Base-by-base conservation (phyloP, 2,329 filamentous ascomycete species). In the Stagonosporopsis chrysanthemi region DNA sequence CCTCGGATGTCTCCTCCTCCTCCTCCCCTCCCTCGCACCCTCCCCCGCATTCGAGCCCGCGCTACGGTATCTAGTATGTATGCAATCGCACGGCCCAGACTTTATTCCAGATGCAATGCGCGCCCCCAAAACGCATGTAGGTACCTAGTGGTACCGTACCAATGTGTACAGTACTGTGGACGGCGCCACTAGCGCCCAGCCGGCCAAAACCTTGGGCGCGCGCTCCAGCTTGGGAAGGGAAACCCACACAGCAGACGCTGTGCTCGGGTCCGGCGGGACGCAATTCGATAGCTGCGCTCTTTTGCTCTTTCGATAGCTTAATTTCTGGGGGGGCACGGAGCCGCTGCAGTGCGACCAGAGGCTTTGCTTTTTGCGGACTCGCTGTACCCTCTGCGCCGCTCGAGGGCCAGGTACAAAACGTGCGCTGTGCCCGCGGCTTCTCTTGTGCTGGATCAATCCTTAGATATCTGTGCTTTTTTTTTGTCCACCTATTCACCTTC, bases 321-420 rank as follows among this genome's bases (percentile, higher is more conserved):
- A 33, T 33, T 43, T 11, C 7, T 12, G 6, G 38, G 23, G n/a
- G n/a, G n/a, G 22, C 31, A 44, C 38, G 22, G 38, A 51, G 47
- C 42, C 36, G 48, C 48, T 49, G 43, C 33, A 26, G 49, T 57
- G 54, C 38, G 44, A 57, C 54, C 43, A 43, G n/a, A n/a, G n/a
- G n/a, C n/a, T 26, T 45, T 57, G 49, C 29, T 43, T 44, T 35
- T 44, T n/a, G 49, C 43, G 48, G 54, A 49, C 29, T 19, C 19
- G 3, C 19, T 19, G 3, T 33, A 23, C 29, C 31, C 46, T 48
- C 43, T 43, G 52, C 24, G 47, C 42, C 31, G 36, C 28, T 22
- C 24, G 43, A 51, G 41, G n/a, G n/a, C n/a, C 43, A 57, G 54
- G 54, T 57, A 57, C 54, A 57, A 57, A 52, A 57, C 31, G 49